Evolutionary conservation across 805 yeast species (phyloP), one percentile per base, ranked within the genome.

Genomic region (Kuraishia cidri): DNA sequence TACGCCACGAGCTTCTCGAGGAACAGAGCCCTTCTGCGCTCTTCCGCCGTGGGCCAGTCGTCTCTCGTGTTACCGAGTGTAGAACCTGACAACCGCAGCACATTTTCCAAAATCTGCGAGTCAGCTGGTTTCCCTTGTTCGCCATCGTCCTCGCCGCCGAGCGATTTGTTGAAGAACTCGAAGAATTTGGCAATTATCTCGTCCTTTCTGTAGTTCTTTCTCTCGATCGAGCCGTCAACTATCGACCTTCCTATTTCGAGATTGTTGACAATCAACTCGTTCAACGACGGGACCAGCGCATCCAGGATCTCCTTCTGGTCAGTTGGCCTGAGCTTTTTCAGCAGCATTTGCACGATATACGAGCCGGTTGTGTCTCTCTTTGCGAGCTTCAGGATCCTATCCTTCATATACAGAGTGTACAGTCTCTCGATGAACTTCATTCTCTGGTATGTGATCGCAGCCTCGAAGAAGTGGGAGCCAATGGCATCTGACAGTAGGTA

Each of bases 1-100:
- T 76, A 82, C 22, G 70, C 72, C 50, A 85, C 73, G 36, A 87
- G 59, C 42, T 76, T 74, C 49, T 86, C 90, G 36, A 83, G 56
- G 44, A 87, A 79, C 13, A 84, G 45, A 0, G 94, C 65, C 39
- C 92, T 64, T 59, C 88, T 73, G 63, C 94, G 72, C 50, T 85
- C 95, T 45, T 83, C 92, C 0, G 87, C 81, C 1, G 94, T 85
- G 30, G 95, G 95, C 94, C 94, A 84, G 52, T 85, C 94, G 43
- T 76, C 94, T 41, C 72, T 72, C 2, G 86, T 79, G 54, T 83
- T 82, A 20, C 90, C 92, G 35, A 85, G 58, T 0, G 94, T 85
- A 0, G 94, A 82, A 1, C 71, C 60, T 4, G 77, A 65, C 40
- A 85, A 55, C 44, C 70, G 70, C 32, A 85, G 61, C 16, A 80